These are phyloP conservation scores for Verticillium klebahnii DNA, from an alignment of 2,329 filamentous ascomycete species.

Conservation along the genomic window DNA sequence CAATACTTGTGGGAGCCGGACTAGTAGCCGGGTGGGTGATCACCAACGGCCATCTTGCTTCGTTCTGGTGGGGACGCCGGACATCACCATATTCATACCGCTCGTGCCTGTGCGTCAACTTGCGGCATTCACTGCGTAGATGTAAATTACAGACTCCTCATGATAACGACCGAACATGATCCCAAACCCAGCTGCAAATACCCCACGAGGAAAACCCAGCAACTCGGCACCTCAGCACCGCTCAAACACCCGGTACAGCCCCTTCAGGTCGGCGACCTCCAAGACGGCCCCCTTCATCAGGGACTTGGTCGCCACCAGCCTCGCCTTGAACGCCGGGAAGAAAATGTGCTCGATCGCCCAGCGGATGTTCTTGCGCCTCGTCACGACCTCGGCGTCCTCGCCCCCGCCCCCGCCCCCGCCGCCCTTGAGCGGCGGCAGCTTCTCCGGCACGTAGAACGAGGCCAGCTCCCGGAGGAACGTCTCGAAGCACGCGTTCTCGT, in stretches of 20 bases:
- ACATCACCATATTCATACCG: no score
- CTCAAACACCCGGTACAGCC: conserved; percentile 92
- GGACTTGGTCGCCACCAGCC: conserved; percentile 75
- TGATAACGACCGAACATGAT: neutral
- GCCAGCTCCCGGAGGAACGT: conserved; percentile 83
- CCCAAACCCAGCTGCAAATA: neutral
- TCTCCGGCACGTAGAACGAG: conserved; percentile 85
- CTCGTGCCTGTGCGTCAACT: no score
- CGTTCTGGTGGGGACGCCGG: no score
- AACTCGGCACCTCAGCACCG: conserved; percentile 65
- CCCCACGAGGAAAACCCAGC: neutral
- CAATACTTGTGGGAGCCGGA: no score
- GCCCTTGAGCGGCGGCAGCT: conserved; percentile 53
- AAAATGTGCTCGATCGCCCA: conserved; percentile 78
- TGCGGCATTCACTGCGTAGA: no score
- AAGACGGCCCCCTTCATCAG: conserved; percentile 71
- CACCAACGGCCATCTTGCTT: no score
- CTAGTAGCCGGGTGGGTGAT: no score
- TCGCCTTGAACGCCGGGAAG: conserved; percentile 82
- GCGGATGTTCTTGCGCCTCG: conserved; percentile 64
- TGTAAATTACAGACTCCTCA: no score
- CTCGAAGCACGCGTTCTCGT: conserved; percentile 82
- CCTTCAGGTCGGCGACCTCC: conserved; percentile 88
- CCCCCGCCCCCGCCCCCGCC: conserved; percentile 23
- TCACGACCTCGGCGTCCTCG: conserved; percentile 41